Evolutionary conservation across 371 early-diverging fungal genomes (phyloP).

Genomic region (Rhizopus microsporus): DNA sequence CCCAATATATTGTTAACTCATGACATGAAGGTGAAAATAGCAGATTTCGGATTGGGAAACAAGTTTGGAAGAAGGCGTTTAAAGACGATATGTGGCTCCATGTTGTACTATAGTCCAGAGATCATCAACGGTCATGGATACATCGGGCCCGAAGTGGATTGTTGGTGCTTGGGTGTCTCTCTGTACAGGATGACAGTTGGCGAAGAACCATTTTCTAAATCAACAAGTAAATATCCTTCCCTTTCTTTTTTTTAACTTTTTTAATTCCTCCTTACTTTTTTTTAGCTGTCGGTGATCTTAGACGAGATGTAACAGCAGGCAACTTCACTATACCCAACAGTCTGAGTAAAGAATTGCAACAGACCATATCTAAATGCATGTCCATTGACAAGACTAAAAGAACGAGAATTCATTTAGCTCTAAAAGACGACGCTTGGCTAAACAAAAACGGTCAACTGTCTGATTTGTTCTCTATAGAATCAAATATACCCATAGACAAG

Average conservation of each 20-base stretch:
- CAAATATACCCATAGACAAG: constrained; percentile 35
- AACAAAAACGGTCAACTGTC: constrained; percentile 27
- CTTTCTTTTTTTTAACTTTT: not conserved
- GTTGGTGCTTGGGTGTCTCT: constrained; percentile 85
- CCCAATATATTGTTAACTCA: constrained; percentile 53
- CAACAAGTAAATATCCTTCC: constrained; percentile 31
- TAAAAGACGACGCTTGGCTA: constrained; percentile 55
- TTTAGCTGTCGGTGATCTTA: constrained; percentile 57
- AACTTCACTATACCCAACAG: constrained; percentile 49
- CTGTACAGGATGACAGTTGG: constrained; percentile 88
- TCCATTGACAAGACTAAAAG: constrained; percentile 43
- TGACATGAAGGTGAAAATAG: constrained; percentile 57
- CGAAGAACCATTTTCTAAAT: constrained; percentile 78
- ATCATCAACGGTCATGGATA: constrained; percentile 59
- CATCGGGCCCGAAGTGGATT: constrained; percentile 63
- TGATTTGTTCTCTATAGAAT: constrained; percentile 16
- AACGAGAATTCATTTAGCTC: constrained; percentile 36
- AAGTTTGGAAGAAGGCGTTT: constrained; percentile 63
- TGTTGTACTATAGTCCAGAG: constrained; percentile 58
- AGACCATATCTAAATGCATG: constrained; percentile 52
- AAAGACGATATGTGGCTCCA: constrained; percentile 71
- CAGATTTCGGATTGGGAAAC: constrained; percentile 81
- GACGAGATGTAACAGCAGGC: constrained; percentile 59
- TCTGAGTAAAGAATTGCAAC: constrained; percentile 41
- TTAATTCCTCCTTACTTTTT: not conserved